phyloP scores from a whole-genome alignment of 106 monocot species.

The Dactylorhiza incarnata region DNA sequence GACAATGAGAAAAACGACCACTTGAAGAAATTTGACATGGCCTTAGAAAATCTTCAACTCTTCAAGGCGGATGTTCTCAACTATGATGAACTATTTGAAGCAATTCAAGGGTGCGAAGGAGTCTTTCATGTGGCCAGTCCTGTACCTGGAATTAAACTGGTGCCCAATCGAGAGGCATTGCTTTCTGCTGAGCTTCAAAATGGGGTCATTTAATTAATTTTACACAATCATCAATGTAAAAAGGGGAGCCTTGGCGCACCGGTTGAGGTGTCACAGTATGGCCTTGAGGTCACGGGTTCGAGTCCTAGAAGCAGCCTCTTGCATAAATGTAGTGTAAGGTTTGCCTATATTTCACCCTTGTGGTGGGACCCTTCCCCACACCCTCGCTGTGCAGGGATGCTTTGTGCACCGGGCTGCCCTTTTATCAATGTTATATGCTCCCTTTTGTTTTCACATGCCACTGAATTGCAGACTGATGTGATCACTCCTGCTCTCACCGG shows the following conservation, averaged over 20 bases:
- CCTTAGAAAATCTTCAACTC: slow-evolving; percentile 29
- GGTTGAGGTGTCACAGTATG: too few relatives aligned
- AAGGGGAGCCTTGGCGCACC: too few relatives aligned
- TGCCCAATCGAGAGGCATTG: slow-evolving; percentile 27
- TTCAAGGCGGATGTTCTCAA: slow-evolving; percentile 38
- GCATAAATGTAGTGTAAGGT: too few relatives aligned
- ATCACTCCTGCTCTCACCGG: slow-evolving; percentile 40
- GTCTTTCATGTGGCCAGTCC: slow-evolving; percentile 45
- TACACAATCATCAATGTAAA: neutral
- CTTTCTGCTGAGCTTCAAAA: neutral
- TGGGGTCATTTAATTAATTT: neutral
- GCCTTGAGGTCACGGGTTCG: too few relatives aligned
- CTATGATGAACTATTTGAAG: slow-evolving; percentile 6
- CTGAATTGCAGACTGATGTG: slow-evolving; percentile 26
- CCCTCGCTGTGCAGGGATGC: too few relatives aligned
- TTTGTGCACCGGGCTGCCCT: too few relatives aligned
- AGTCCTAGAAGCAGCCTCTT: too few relatives aligned
- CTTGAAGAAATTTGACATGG: slow-evolving; percentile 29
- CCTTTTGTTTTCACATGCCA: neutral
- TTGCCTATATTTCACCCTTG: too few relatives aligned
- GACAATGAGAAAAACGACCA: slow-evolving; percentile 36
- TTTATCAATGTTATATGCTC: neutral
- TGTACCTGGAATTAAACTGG: slow-evolving; percentile 12
- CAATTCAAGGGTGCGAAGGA: slow-evolving; percentile 32
- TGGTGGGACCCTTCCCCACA: too few relatives aligned